A percentile compares a stretch with the other conserved stretches of the same genome.
Conservation (phyloP, 805 yeast species). For the Pichia manshurica region DNA sequence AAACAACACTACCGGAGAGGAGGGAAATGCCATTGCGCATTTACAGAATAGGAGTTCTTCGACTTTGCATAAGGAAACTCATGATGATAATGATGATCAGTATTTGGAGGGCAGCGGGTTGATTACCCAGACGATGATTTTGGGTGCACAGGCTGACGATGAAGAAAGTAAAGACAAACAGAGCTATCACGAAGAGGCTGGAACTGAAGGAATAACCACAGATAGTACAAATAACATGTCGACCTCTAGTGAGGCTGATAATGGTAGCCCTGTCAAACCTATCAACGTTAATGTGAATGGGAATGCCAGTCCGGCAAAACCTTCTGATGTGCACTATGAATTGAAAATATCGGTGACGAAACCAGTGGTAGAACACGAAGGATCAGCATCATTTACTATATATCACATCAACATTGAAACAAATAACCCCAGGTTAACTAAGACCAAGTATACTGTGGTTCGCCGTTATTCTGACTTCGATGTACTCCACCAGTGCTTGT, state of each 20-base stretch:
- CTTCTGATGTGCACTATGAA: neutral
- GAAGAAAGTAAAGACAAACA: too few relatives aligned
- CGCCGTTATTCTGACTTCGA: constrained; percentile 87
- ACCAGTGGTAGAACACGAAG: constrained; percentile 68
- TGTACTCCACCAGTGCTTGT: constrained; percentile 65
- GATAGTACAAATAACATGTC: neutral
- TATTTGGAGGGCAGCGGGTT: constrained; percentile 13
- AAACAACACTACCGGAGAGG: neutral
- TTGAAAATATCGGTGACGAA: constrained; percentile 41
- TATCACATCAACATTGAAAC: constrained; percentile 62
- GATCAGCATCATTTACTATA: constrained; percentile 71
- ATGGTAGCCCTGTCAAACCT: neutral
- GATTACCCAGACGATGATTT: constrained; percentile 12
- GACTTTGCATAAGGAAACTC: neutral
- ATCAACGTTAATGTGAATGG: neutral
- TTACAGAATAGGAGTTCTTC: neutral
- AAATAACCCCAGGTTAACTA: constrained; percentile 52
- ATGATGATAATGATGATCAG: neutral
- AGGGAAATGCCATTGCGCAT: neutral
- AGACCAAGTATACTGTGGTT: constrained; percentile 45
- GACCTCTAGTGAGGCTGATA: constrained; percentile 1
- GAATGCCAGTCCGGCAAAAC: neutral
- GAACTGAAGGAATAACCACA: neutral
- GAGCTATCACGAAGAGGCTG: neutral
- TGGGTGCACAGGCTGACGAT: constrained; percentile 3